Base-by-base conservation (phyloP, 768 basidiomycete genomes). In the Leccinum uliginosum region DNA sequence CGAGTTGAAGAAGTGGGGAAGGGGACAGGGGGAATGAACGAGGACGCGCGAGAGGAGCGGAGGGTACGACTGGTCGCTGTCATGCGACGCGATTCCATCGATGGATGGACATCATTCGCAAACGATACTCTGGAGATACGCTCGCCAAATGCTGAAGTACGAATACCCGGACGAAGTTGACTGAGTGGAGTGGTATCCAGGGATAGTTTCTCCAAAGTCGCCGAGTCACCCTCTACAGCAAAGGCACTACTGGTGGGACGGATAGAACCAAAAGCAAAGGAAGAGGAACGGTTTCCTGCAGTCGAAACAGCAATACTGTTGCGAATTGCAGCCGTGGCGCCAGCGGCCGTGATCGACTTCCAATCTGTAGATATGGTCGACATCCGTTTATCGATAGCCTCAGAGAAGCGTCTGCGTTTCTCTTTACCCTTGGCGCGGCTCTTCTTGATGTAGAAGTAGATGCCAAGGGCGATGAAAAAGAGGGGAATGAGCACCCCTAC, bases 321-420 rank as follows among this genome's bases (percentile, higher is more conserved):
- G 57, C 89, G 82, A 60, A 93, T 86, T 11, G 88, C 91, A 32
- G 84, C 87, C 21, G 77, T 75, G 1, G 89, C 91, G 49, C 88
- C 90, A 4, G 81, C 84, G 6, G 77, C 74, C 8, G 85, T 82
- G 62, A 91, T 83, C 45, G 80, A 78, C 68, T 85, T 86, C 90
- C 90, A 92, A 65, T 91, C 87, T 19, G 79, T 74, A 6, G 84
- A 85, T 61, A 91, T 89, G 50, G 86, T 88, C 2, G 84, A 86
- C 90, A 93, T 91, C 69, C 90, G 86, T 70, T 83, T 84, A 74
- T 93, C 90, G 69, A 93, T 70, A 10, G 76, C 80, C 67, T 84
- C 78, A 40, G 79, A 83, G 77, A 82, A 93, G 21, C 77, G 76
- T 68, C 74, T 78, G 65, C 81, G 77, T 67, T 86, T 78, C 27